Evolutionary conservation across 371 early-diverging fungal genomes (phyloP), one percentile per base, ranked within the genome.

Genomic region (Mortierella sp.): DNA sequence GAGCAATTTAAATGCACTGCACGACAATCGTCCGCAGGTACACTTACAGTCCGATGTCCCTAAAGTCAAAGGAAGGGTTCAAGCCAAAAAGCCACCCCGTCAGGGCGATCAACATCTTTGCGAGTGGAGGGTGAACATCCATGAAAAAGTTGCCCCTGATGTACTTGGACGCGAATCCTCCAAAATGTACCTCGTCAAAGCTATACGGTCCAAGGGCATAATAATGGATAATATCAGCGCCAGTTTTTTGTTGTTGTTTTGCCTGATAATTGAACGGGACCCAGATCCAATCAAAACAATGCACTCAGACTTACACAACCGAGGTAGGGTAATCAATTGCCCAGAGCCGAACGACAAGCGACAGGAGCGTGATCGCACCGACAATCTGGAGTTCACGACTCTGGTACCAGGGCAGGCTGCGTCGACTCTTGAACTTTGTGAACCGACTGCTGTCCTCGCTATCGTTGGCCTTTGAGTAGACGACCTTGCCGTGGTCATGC

Each of bases 81-180:
- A 95, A 97, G 8, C 98, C 97, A 44, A 90, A 90, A 16, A 95
- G 52, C 79, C 88, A 88, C 31, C 94, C 97, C 13, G 89, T 89
- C 16, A 91, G 85, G 6, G 99, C 96, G 64, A 98, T 93, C 78
- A 99, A 75, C 87, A 99, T 84, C 83, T 99, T 99, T 34, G 98
- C 99, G 40, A 99, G 89, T 8, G 98, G 98, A 53, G 99, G 99
- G 82, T 98, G 98, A 9, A 99, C 99, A 86, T 99, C 99, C 90
- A 99, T 98, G 88, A 96, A 99, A 89, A 97, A 99, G 58, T 91
- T 88, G 40, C 95, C 89, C 19, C 92, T 91, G 47, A 99, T 90
- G 83, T 99, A 99, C 86, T 96, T 94, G 66, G 68, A 95, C 90
- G 79, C 76, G 24, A 76, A 83, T 26, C 84, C 79, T 53, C 84